phyloP scores from a whole-genome alignment of 345 rosid species.

The Noccaea caerulescens region DNA sequence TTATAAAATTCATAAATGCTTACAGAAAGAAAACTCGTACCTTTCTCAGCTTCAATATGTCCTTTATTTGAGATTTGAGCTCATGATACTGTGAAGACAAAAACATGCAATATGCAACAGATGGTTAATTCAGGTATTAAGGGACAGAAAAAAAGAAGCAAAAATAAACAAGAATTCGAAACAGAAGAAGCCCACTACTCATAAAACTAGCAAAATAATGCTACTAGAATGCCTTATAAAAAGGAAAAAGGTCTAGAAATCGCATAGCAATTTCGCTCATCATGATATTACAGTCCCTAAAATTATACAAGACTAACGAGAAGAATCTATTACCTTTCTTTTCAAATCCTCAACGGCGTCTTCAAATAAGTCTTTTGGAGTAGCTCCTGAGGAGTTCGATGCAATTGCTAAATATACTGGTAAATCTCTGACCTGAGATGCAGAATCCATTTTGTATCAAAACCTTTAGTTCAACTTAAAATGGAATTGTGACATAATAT shows the following conservation, averaged over 20 bases:
- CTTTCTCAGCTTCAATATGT: constrained; percentile 73
- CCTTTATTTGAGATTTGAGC: constrained; percentile 76
- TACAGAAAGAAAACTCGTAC: constrained; percentile 42
- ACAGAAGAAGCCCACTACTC: constrained; percentile 11
- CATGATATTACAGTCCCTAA: constrained; percentile 11
- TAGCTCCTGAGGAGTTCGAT: constrained; percentile 86
- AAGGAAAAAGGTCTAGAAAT: constrained; percentile 9
- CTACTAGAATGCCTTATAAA: constrained; percentile 1
- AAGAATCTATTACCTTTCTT: constrained; percentile 60
- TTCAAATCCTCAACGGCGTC: constrained; percentile 83
- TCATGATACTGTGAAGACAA: constrained; percentile 70
- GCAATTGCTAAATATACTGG: constrained; percentile 71
- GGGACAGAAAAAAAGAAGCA: constrained; percentile 2
- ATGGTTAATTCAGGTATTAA: constrained; percentile 10
- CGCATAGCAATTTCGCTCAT: constrained; percentile 7
- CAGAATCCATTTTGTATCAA: constrained; percentile 26
- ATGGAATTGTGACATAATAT: constrained; percentile 27
- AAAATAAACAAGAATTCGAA: constrained; percentile 21
- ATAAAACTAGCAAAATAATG: constrained; percentile 24
- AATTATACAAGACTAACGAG: constrained; percentile 1
- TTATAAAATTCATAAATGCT: constrained; percentile 25
- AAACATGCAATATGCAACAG: constrained; percentile 26
- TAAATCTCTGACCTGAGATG: constrained; percentile 71
- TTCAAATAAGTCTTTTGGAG: constrained; percentile 89
- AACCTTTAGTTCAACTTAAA: constrained; percentile 24